Conservation (phyloP, 108 stramenopile species). For the Chaetoceros muelleri region DNA sequence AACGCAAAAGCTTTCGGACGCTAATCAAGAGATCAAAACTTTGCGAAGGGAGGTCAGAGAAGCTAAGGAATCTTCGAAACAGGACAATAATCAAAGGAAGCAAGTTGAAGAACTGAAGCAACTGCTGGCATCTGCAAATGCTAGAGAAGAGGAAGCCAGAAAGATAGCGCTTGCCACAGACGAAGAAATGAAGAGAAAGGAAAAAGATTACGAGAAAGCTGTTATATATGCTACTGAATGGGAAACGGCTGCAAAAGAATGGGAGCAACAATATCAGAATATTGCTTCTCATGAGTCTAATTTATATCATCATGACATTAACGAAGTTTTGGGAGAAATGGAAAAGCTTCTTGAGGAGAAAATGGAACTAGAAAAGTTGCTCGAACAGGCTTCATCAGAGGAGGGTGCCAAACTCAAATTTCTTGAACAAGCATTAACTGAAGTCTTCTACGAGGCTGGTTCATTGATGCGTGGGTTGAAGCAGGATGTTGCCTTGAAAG, state of each 20-base stretch:
- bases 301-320: not conserved
- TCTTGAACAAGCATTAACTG: not conserved
- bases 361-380: not conserved
- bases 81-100: not conserved
- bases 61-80: not conserved
- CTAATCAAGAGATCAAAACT: not conserved
- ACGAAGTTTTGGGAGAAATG: constrained; percentile 3
- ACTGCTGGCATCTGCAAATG: not conserved
- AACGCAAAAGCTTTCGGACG: not conserved
- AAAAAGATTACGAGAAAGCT: not conserved
- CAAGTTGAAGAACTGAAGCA: not conserved
- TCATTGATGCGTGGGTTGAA: not conserved
- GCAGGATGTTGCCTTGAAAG: not conserved
- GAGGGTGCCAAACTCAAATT: not conserved
- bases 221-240: not conserved
- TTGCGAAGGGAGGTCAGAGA: not conserved
- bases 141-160: not conserved
- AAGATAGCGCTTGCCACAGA: not conserved
- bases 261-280: not conserved
- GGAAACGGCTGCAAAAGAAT: not conserved
- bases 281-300: not conserved
- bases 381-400: not conserved
- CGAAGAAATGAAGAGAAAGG: not conserved
- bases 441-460: not conserved
- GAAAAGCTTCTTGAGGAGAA: constrained; percentile 5